Evolutionary conservation across 148 eudicot genomes (phyloP).

Genomic region (Spergularia marina): DNA sequence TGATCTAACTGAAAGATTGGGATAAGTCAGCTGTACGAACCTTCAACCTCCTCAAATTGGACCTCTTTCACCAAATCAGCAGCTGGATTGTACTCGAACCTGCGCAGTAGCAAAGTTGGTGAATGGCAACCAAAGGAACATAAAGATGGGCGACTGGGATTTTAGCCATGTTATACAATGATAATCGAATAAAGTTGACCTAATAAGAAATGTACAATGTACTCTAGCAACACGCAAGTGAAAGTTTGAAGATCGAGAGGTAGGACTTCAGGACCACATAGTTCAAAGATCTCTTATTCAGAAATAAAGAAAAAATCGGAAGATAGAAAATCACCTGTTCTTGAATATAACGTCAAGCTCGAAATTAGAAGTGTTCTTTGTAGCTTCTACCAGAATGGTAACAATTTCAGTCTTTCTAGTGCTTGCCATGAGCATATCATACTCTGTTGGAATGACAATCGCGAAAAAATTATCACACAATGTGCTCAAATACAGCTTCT

Average conservation of each 20-base stretch:
- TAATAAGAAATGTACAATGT: neutral
- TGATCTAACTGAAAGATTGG: neutral
- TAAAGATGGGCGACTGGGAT: slow-evolving; percentile 3
- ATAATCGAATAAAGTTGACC: neutral
- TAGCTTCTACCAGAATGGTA: slow-evolving; percentile 62
- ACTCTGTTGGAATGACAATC: slow-evolving; percentile 83
- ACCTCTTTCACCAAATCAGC: slow-evolving; percentile 85
- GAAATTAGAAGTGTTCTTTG: slow-evolving; percentile 64
- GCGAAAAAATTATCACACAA: slow-evolving; percentile 79
- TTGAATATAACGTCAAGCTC: slow-evolving; percentile 73
- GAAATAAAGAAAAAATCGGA: neutral
- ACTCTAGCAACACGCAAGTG: neutral
- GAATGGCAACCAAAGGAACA: neutral
- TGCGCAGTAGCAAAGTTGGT: slow-evolving; percentile 23
- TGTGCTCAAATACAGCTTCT: slow-evolving; percentile 81
- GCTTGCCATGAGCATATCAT: slow-evolving; percentile 92
- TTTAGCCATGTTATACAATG: neutral
- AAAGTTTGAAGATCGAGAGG: neutral
- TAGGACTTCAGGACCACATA: neutral
- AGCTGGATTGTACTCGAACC: slow-evolving; percentile 85
- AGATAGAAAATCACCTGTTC: slow-evolving; percentile 54
- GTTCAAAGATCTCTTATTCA: neutral
- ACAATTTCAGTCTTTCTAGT: slow-evolving; percentile 88
- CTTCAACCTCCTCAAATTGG: slow-evolving; percentile 83
- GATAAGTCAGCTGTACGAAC: slow-evolving; percentile 32